Conservation (phyloP, 2,329 filamentous ascomycete species). For the Xylaria sp. region DNA sequence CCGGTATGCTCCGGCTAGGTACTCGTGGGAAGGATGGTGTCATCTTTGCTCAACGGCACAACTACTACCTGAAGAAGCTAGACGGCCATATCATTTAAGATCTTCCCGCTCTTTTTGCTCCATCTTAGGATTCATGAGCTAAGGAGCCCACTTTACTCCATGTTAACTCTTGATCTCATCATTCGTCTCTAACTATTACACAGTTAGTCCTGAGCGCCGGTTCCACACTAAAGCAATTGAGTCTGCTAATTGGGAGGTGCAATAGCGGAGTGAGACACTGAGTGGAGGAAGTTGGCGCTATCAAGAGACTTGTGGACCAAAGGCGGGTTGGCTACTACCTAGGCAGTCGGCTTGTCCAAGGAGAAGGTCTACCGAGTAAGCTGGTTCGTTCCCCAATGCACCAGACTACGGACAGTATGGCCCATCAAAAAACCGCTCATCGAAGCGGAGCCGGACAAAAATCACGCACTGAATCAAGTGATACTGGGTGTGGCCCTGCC, state of each 20-base stretch:
- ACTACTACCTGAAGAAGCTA: slow-evolving; percentile 32
- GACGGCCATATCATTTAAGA: slow-evolving; percentile 16
- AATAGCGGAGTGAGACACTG: slow-evolving; percentile 16
- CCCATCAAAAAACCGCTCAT: slow-evolving; percentile 33
- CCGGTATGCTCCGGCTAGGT: slow-evolving; percentile 6
- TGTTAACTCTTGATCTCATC: slow-evolving; percentile 17
- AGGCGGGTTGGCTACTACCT: slow-evolving; percentile 13
- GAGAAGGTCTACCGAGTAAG: slow-evolving; percentile 24
- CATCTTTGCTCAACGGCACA: background rate
- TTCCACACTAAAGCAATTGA: slow-evolving; percentile 30
- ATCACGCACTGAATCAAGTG: slow-evolving; percentile 8
- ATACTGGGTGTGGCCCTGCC: background rate
- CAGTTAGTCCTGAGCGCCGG: slow-evolving; percentile 15
- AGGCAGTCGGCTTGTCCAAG: slow-evolving; percentile 13
- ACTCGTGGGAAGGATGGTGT: background rate
- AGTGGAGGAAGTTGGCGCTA: slow-evolving; percentile 29
- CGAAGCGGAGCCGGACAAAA: background rate
- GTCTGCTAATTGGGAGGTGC: slow-evolving; percentile 25
- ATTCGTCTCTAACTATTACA: slow-evolving; percentile 13
- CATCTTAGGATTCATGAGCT: slow-evolving; percentile 6
- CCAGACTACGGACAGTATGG: background rate
- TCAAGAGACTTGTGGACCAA: slow-evolving; percentile 27
- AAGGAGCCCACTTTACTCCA: slow-evolving; percentile 16
- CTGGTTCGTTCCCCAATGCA: slow-evolving; percentile 14
- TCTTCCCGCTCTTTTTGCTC: background rate